A percentile compares a stretch with the other conserved stretches of the same genome.
These are phyloP conservation scores for Lophium mytilinum DNA, from an alignment of 495 filamentous ascomycete species.

Conservation along the genomic window DNA sequence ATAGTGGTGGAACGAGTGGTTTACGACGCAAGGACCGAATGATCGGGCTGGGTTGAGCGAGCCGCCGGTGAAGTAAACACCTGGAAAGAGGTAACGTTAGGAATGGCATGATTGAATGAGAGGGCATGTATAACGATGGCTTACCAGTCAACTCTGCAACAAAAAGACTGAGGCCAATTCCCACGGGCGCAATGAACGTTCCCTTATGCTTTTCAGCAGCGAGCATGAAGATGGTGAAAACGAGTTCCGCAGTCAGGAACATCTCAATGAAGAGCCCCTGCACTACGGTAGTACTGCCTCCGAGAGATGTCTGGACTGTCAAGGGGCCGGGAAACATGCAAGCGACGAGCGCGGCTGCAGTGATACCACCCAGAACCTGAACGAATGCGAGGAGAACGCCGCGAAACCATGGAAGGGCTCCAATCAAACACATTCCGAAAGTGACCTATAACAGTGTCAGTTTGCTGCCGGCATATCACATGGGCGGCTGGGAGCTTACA, in stretches of 20 bases:
- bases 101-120: not conserved
- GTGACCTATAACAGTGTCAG: conserved; percentile 42
- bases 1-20: conserved; percentile 52
- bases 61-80: conserved; percentile 64
- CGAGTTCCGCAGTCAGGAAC: conserved; percentile 69
- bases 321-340: conserved; percentile 55
- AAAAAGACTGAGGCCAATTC: conserved; percentile 66
- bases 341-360: conserved; percentile 51
- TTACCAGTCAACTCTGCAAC: conserved; percentile 57
- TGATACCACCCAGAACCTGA: conserved; percentile 53
- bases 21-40: conserved; percentile 63
- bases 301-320: conserved; percentile 52
- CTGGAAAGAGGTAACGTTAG: conserved; percentile 23
- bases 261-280: conserved; percentile 74
- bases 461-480: not conserved
- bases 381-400: conserved; percentile 44
- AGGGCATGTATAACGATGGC: not conserved
- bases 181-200: conserved; percentile 72
- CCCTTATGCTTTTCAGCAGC: conserved; percentile 75
- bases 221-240: conserved; percentile 75
- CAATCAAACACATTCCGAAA: conserved; percentile 49
- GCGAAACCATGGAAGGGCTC: conserved; percentile 45
- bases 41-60: conserved; percentile 64
- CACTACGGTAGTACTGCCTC: conserved; percentile 46
- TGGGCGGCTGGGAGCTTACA: conserved; percentile 6